Base-by-base conservation (phyloP, 2,329 filamentous ascomycete species). In the Ceratocystis papillata region DNA sequence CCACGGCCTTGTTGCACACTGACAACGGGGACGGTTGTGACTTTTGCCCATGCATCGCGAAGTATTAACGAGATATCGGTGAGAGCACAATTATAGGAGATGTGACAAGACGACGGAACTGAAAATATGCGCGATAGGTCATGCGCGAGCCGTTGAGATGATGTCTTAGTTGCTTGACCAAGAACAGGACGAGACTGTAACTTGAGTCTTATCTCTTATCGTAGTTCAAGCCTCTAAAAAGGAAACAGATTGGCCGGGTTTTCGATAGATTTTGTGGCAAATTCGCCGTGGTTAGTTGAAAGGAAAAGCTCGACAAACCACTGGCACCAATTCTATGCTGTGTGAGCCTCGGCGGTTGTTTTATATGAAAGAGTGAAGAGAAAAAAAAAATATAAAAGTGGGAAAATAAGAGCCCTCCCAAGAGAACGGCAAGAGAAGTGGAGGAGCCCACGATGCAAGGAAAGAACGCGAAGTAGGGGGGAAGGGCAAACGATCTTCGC, bases 11-110 rank as follows among this genome's bases (percentile, higher is more conserved):
- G 10, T 30, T 20, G 44, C 37, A 55, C 22, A 67, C 22, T 3
- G 60, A 66, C 63, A 41, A 22, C 30, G 46, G 10, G 6, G 55
- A 55, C 3, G 59, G 33, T 41, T 48, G 55, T 45, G 57, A 44
- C 6, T 67, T 67, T 50, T 67, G 57, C 3, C 64, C 37, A 20
- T 65, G 20, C 66, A 67, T 67, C 12, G 15, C 48, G 10, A n/a
- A 12, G 37, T 41, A 12, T 12, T 41, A 3, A 41, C 37, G 3
- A 12, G 37, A 41, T 41, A 41, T 41, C 37, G 37, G 10, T 41
- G 12, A 41, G 10, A 15, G 37, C 37, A 12, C 37, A 15, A 12
- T 10, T 41, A 15, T 41, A 41, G 37, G 37, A 12, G 37, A 41
- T 41, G 3, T 20, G 63, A 46, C 3, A 20, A 44, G 55, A 59